Conservation (phyloP, 1,284 basidiomycete species). For the Cystobasidiaceae sp. region DNA sequence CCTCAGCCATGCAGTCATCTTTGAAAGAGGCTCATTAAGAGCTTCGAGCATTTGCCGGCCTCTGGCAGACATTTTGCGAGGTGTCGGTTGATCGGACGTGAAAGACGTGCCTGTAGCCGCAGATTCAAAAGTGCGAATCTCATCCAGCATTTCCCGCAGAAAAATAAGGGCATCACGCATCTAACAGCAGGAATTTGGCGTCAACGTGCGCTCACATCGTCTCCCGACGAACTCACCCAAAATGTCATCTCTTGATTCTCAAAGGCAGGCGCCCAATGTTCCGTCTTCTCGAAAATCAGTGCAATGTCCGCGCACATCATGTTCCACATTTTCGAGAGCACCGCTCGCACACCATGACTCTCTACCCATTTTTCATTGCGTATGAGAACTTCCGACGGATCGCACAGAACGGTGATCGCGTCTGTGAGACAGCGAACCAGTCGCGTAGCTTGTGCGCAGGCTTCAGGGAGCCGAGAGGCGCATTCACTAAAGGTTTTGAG, state of each 20-base stretch:
- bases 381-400: slow-evolving; percentile 63
- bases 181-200: too few species aligned
- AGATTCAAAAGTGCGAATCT: slow-evolving; percentile 70
- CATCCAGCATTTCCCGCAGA: slow-evolving; percentile 71
- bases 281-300: slow-evolving; percentile 75
- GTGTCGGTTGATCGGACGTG: slow-evolving; percentile 42
- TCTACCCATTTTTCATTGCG: slow-evolving; percentile 55
- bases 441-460: slow-evolving; percentile 74
- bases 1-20: slow-evolving; percentile 75
- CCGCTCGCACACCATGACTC: slow-evolving; percentile 46
- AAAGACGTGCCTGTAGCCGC: slow-evolving; percentile 53
- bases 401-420: slow-evolving; percentile 77
- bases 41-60: slow-evolving; percentile 69
- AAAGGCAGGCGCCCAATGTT: slow-evolving; percentile 71
- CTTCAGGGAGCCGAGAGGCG: slow-evolving; percentile 66
- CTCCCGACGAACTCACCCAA: slow-evolving; percentile 53
- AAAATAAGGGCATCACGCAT: slow-evolving; percentile 95
- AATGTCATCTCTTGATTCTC: slow-evolving; percentile 76
- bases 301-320: slow-evolving; percentile 73
- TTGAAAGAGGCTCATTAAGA: slow-evolving; percentile 68
- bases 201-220: background rate
- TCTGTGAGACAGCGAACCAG: slow-evolving; percentile 87
- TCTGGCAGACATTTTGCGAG: slow-evolving; percentile 47
- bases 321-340: slow-evolving; percentile 70
- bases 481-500: slow-evolving; percentile 62